Base-by-base conservation (phyloP, 1,284 basidiomycete species). In the Naganishia cerealis region DNA sequence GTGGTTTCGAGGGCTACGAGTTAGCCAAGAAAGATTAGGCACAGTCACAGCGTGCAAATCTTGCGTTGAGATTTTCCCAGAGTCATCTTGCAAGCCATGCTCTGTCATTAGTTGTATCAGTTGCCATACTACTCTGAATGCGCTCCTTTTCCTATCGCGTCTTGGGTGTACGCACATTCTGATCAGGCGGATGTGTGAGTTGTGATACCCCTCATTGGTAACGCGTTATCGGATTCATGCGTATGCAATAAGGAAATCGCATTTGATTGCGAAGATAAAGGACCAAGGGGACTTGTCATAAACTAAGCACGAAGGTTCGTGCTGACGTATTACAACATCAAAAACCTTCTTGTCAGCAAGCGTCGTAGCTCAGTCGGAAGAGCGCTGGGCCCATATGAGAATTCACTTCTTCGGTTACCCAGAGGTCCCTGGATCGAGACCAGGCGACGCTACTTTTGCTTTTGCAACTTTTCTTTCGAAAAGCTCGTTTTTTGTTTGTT, bases 1-100 rank as follows among this genome's bases (percentile, higher is more conserved):
- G 90, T 55, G 91, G 91, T 3, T 93, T 78, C 66, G 79, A 78
- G 54, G 73, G 79, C 21, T 80, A 80, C 67, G 78, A 80, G 68
- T 59, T 73, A 26, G 72, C 72, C 2, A 52, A 46, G 61, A 65
- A 68, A 36, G 43, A 57, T 9, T 63, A 62, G 59, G n/a, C 38
- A 7, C 33, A 21, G 12, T 7, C 12, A 21, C 26, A 26, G 39
- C 2, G 12, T 39, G n/a, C 15, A 13, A 26, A 8, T 9, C 29
- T 13, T 29, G 16, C 42, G 18, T 39, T 8, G 16, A 24, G 15
- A 7, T 21, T 7, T 24, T 42, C 29, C 15, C 6, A 57, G 24
- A 36, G 18, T 43, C 21, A 9, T 42, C 40, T 24, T 40, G 46
- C 46, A 24, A 24, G 46, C 13, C n/a, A 2, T 24, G 46, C 46